These are phyloP conservation scores for Blepharisma stoltei DNA, from an alignment of 73 alveolate genomes.

Conservation along the genomic window DNA sequence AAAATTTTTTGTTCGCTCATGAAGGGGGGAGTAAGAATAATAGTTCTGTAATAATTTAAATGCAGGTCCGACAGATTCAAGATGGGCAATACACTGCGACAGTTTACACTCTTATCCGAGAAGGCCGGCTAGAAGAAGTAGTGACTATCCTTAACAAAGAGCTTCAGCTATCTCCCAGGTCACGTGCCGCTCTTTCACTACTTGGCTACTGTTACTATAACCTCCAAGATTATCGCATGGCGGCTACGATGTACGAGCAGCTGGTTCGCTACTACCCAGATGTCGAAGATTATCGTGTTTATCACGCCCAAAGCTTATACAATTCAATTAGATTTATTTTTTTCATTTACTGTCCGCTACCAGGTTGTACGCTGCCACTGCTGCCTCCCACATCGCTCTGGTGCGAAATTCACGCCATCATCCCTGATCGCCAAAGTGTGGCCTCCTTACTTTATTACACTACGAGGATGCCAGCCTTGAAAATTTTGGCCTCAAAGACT, in stretches of 20 bases:
- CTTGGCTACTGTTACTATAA: conserved; percentile 93
- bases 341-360: neutral
- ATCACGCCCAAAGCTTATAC: conserved; percentile 56
- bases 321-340: no score
- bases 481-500: no score
- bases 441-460: no score
- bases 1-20: no score
- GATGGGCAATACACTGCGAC: conserved; percentile 86
- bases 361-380: conserved; percentile 31
- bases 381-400: conserved; percentile 19
- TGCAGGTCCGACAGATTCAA: conserved; percentile 51
- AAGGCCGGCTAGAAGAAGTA: conserved; percentile 74
- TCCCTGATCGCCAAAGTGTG: no score
- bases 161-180: conserved; percentile 77
- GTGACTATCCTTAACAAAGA: conserved; percentile 66
- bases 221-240: conserved; percentile 79
- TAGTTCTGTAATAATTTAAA: neutral
- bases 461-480: no score
- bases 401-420: neutral
- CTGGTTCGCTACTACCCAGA: conserved; percentile 74
- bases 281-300: conserved; percentile 50
- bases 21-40: no score
- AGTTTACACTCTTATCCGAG: conserved; percentile 69
- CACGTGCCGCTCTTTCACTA: conserved; percentile 87
- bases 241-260: conserved; percentile 92